phyloP scores from a whole-genome alignment of 1,284 basidiomycete genomes.

The Flammula alnicola region DNA sequence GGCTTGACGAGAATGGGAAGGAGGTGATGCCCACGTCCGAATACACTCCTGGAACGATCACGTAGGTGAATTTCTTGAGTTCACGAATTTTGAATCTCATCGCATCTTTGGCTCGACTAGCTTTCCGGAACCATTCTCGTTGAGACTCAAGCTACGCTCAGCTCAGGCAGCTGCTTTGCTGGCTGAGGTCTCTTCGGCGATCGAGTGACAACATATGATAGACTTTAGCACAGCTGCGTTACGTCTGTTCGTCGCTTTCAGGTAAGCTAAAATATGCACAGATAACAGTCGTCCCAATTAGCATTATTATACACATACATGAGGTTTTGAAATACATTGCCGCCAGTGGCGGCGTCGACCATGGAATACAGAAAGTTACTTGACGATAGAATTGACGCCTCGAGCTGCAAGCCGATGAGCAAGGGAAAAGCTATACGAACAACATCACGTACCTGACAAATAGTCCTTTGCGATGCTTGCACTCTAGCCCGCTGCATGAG shows the following conservation, averaged over 20 bases:
- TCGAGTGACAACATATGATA: no score
- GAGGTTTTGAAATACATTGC: neutral
- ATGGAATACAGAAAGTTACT: constrained; percentile 29
- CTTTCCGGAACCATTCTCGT: constrained; percentile 1
- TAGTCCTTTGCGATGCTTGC: constrained; percentile 56
- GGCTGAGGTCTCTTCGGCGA: neutral
- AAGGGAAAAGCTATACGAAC: neutral
- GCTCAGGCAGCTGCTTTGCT: neutral
- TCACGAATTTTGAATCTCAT: no score
- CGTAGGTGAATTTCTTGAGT: no score
- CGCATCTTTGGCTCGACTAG: constrained; percentile 17
- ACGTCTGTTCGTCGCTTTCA: no score
- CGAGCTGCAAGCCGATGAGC: constrained; percentile 29
- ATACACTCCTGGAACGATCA: constrained; percentile 23
- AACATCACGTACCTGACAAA: constrained; percentile 43
- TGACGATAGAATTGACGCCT: constrained; percentile 53
- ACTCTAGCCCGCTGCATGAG: constrained; percentile 42
- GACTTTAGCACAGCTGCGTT: no score
- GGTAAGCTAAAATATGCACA: no score
- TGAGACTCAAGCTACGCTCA: constrained; percentile 5
- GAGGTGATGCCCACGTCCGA: constrained; percentile 21
- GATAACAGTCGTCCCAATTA: no score
- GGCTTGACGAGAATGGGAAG: constrained; percentile 27
- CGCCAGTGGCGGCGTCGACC: neutral
- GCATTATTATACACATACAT: constrained; percentile 8